Conservation (phyloP, 495 filamentous ascomycete genomes). For the Penicillium goetzii region DNA sequence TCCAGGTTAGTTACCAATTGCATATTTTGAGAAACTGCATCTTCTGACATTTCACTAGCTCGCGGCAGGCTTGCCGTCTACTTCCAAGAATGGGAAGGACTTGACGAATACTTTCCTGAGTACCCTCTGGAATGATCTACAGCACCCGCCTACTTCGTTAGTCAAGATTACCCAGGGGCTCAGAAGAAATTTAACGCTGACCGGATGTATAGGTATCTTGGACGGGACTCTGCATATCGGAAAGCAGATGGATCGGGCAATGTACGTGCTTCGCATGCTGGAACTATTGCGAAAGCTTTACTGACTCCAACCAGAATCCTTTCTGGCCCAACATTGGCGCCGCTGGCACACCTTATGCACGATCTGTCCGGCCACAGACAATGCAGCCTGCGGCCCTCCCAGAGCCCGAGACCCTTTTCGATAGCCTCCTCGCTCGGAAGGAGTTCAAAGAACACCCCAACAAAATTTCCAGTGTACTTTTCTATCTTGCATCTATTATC, state of each 20-base stretch:
- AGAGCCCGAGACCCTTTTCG: conserved; percentile 78
- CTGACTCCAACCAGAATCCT: conserved; percentile 48
- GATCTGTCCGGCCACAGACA: conserved; percentile 67
- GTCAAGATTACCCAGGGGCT: conserved; percentile 23
- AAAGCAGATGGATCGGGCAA: conserved; percentile 73
- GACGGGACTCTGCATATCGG: conserved; percentile 60
- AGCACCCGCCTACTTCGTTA: conserved; percentile 69
- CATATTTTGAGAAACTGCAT: background rate
- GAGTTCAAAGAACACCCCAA: conserved; percentile 69
- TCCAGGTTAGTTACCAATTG: conserved; percentile 39
- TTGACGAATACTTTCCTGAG: conserved; percentile 65
- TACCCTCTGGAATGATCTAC: conserved; percentile 67
- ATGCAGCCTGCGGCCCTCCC: conserved; percentile 68
- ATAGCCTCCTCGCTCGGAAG: conserved; percentile 68
- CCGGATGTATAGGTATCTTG: conserved; percentile 49
- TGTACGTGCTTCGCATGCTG: conserved; percentile 31
- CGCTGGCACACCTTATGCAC: conserved; percentile 68
- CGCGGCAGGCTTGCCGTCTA: conserved; percentile 54
- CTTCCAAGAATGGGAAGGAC: conserved; percentile 52
- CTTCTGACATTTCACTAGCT: conserved; percentile 30
- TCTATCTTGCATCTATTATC: conserved; percentile 87
- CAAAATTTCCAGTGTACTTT: conserved; percentile 84
- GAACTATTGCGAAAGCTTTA: background rate
- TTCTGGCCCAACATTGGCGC: conserved; percentile 68
- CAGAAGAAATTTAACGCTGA: conserved; percentile 19